phyloP scores from a whole-genome alignment of 2,329 filamentous ascomycete genomes.

The Lomentospora prolificans region DNA sequence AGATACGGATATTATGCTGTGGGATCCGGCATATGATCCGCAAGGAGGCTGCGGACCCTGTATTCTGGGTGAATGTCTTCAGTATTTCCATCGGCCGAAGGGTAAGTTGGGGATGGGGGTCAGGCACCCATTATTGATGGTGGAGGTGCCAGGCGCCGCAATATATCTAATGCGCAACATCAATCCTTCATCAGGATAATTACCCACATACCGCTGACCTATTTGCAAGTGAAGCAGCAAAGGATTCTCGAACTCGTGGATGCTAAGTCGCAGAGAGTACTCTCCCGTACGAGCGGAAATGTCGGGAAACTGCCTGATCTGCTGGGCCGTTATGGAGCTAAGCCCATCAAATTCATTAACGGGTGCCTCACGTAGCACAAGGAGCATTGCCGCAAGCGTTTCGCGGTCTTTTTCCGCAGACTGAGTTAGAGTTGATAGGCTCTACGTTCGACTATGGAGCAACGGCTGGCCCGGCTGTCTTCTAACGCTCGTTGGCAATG shows the following conservation, averaged over 20 bases:
- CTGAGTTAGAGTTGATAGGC: no score
- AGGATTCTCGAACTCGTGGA: neutral
- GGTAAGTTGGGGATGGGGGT: neutral
- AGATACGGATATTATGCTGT: neutral
- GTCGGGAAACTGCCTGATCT: neutral
- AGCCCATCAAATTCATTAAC: neutral
- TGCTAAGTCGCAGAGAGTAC: neutral
- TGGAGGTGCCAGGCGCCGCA: neutral
- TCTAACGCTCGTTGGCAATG: no score
- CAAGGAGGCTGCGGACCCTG: no score
- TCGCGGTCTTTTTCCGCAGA: no score
- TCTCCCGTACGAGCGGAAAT: neutral
- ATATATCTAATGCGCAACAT: neutral
- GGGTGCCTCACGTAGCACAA: no score
- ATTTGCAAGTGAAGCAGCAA: neutral
- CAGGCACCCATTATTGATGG: neutral
- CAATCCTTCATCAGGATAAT: neutral
- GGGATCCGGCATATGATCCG: neutral
- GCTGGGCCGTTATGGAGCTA: neutral
- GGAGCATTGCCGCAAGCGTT: no score
- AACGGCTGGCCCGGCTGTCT: no score
- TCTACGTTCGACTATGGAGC: no score
- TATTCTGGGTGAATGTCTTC: neutral
- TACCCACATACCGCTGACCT: neutral
- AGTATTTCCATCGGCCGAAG: neutral